These are phyloP conservation scores for Carex scoparia DNA, from an alignment of 176 grass and related monocot species.

Conservation along the genomic window DNA sequence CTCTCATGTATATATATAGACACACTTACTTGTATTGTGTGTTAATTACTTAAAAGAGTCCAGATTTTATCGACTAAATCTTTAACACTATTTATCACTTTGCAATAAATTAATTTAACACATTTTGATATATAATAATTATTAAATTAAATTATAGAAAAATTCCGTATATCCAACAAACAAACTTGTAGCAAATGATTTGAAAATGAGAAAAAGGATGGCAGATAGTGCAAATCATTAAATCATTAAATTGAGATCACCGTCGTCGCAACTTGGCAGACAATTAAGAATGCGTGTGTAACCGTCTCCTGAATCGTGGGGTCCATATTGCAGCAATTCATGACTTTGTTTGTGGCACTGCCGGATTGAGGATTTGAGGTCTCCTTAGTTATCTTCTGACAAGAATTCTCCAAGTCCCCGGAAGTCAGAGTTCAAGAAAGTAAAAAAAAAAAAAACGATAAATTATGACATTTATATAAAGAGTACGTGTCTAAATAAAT, in stretches of 20 bases:
- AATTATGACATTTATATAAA: no score
- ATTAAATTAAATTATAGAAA: neutral
- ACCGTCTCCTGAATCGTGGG: neutral
- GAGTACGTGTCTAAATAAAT: no score
- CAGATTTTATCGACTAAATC: neutral
- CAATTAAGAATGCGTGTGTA: constrained; percentile 15
- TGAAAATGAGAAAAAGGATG: neutral
- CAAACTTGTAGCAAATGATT: neutral
- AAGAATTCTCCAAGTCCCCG: neutral
- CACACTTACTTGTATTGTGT: neutral
- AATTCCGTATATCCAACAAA: neutral
- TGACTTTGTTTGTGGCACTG: neutral
- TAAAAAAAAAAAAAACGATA: no score
- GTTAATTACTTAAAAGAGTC: neutral
- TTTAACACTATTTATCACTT: neutral
- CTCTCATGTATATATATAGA: no score
- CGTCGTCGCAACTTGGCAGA: neutral
- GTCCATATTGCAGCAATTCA: neutral
- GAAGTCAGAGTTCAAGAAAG: no score
- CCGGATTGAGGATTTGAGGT: neutral
- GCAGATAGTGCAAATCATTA: neutral
- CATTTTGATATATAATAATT: neutral
- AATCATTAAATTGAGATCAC: neutral
- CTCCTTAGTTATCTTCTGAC: neutral
- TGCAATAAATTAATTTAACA: neutral